A percentile compares a stretch with the other conserved stretches of the same genome.
Conservation (phyloP, 805 yeast genomes). For the Suhomyces sp. region DNA sequence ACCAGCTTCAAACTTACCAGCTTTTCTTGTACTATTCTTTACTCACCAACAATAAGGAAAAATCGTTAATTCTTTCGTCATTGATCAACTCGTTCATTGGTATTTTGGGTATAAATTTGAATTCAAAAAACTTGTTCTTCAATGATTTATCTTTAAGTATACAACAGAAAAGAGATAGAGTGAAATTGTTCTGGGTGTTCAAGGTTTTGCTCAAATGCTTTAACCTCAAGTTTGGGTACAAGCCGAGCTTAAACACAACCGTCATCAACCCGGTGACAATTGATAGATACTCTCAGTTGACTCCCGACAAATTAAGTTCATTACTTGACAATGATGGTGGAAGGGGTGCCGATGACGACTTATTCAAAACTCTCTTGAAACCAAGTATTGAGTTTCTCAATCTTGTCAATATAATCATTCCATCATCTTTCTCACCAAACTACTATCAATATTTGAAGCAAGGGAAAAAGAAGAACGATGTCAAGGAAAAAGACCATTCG, state of each 20-base stretch:
- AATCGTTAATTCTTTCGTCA: slow-evolving; percentile 35
- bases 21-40: slow-evolving; percentile 49
- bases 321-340: slow-evolving; percentile 25
- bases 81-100: slow-evolving; percentile 44
- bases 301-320: slow-evolving; percentile 41
- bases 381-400: slow-evolving; percentile 45
- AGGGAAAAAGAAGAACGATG: slow-evolving; percentile 16
- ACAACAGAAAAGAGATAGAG: slow-evolving; percentile 37
- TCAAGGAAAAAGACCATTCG: slow-evolving; percentile 18
- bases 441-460: slow-evolving; percentile 41
- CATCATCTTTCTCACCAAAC: slow-evolving; percentile 46
- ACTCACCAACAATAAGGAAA: slow-evolving; percentile 41
- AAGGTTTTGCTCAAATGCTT: slow-evolving; percentile 42
- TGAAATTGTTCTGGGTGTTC: slow-evolving; percentile 47
- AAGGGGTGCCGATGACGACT: slow-evolving; percentile 21
- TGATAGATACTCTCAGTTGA: slow-evolving; percentile 42
- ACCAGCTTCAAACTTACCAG: slow-evolving; percentile 49
- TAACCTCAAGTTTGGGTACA: slow-evolving; percentile 43
- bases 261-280: slow-evolving; percentile 47
- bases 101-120: slow-evolving; percentile 40
- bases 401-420: slow-evolving; percentile 42
- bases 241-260: slow-evolving; percentile 45
- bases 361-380: slow-evolving; percentile 35
- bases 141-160: slow-evolving; percentile 44
- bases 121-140: slow-evolving; percentile 40